Percentiles rank a stretch among this genome's conserved stretches.
Conservation (phyloP, 106 monocot genomes). For the Vanilla planifolia region DNA sequence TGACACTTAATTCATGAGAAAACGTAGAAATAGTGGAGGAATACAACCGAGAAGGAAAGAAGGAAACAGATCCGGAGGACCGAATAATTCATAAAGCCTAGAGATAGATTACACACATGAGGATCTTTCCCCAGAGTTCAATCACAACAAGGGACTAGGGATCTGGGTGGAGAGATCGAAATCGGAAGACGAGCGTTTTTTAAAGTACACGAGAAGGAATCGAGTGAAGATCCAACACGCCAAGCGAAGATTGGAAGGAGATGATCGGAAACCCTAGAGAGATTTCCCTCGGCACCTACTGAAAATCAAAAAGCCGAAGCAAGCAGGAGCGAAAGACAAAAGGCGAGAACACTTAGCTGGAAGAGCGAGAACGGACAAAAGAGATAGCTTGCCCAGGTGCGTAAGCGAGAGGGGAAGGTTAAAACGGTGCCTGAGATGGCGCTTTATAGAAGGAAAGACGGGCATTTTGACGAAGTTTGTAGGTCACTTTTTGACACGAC, state of each 20-base stretch:
- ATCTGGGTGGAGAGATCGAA: neutral
- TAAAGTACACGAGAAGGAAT: neutral
- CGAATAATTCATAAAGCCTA: constrained; percentile 42
- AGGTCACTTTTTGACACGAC: no score
- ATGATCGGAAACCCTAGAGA: neutral
- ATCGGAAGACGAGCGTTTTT: neutral
- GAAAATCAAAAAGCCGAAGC: neutral
- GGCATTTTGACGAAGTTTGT: no score
- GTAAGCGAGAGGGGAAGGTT: neutral
- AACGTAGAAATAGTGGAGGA: constrained; percentile 83
- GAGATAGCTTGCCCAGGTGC: no score
- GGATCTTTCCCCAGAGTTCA: neutral
- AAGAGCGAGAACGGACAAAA: neutral
- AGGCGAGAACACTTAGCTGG: neutral
- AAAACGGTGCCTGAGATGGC: neutral
- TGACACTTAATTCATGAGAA: constrained; percentile 48
- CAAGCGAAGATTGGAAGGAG: neutral
- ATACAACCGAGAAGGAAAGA: constrained; percentile 73
- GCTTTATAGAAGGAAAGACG: neutral
- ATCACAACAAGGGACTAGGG: neutral
- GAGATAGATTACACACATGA: neutral
- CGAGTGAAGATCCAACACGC: neutral
- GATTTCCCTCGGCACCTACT: no score
- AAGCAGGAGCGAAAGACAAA: neutral
- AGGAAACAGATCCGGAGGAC: constrained; percentile 40